Percentiles rank a stretch among this genome's conserved stretches.
These are phyloP conservation scores for Kwoniella bestiolae DNA, from an alignment of 768 basidiomycete genomes.

Conservation along the genomic window DNA sequence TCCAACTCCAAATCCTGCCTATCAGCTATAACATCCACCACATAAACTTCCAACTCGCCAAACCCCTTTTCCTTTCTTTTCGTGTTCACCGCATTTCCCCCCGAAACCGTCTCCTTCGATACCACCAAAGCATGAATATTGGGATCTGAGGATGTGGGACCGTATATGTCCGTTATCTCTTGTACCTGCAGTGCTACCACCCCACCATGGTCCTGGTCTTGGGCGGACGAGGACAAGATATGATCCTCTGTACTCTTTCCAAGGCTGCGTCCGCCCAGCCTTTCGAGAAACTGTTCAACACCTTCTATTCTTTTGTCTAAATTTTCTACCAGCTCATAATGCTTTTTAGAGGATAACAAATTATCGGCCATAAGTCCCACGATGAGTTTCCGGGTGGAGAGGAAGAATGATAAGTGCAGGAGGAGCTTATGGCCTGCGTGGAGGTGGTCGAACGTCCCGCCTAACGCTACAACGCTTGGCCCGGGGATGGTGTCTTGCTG, in stretches of 20 bases:
- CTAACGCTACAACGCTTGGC: conserved; percentile 63
- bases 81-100: conserved; percentile 58
- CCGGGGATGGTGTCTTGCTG: not conserved
- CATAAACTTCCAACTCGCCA: conserved; percentile 68
- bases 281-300: conserved; percentile 69
- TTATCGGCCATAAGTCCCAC: conserved; percentile 68
- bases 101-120: conserved; percentile 81
- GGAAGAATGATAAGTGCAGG: conserved; percentile 86
- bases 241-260: no score
- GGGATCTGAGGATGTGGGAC: conserved; percentile 84
- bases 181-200: conserved; percentile 60
- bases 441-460: conserved; percentile 97
- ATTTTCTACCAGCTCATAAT: conserved; percentile 40
- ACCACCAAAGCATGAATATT: conserved; percentile 91
- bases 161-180: conserved; percentile 81
- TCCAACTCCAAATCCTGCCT: not conserved
- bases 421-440: conserved; percentile 98
- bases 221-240: not conserved
- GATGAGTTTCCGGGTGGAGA: conserved; percentile 77
- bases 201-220: not conserved
- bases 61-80: conserved; percentile 66
- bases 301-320: conserved; percentile 61
- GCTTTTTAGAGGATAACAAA: conserved; percentile 38
- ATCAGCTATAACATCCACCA: conserved; percentile 79
- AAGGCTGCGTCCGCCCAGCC: conserved; percentile 20